Base-by-base conservation (phyloP, 768 basidiomycete genomes). In the Mycena amicta region DNA sequence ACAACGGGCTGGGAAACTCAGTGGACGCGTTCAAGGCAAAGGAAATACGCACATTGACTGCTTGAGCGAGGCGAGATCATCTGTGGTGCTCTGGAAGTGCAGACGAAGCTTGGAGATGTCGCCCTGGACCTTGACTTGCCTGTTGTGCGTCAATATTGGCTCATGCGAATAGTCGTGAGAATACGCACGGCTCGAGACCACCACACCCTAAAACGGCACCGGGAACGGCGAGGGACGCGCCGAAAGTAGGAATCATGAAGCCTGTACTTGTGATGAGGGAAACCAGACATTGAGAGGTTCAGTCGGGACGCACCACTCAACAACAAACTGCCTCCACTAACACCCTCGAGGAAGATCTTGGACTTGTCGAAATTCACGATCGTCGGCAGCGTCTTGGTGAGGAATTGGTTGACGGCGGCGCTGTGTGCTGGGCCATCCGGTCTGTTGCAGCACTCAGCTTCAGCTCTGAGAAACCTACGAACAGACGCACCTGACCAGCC, bases 341-440 rank as follows among this genome's bases (percentile, higher is more conserved):
- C 55, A 25, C 70, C 69, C 50, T 69, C 70, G 57, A 71, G 62
- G 61, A 69, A 68, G 43, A 71, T 62, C 53, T 68, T 53, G 13
- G 60, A 54, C 37, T 60, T 30, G 31, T 71, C 69, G 49, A 70
- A 70, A 46, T 68, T 71, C 33, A 71, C 68, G 31, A 69, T 55
- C 31, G 63, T 66, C 0, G 68, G 68, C 13, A 68, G 46, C 18
- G 64, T 64, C 62, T 66, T 70, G n/a, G 65, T 68, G 40, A 69
- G 50, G 37, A 68, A 63, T 33, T 68, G 56, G 53, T 70, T 70
- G 37, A 70, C 69, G 2, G 69, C 69, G 29, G 68, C 68, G 41
- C 70, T 71, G 26, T 69, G 70, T 3, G 68, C 68, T 16, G 59
- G 45, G 30, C 70, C 70, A 47, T 70, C 68, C 5, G 69, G 69